phyloP scores from a whole-genome alignment of 2,329 filamentous ascomycete genomes.

The Botrytis elliptica region DNA sequence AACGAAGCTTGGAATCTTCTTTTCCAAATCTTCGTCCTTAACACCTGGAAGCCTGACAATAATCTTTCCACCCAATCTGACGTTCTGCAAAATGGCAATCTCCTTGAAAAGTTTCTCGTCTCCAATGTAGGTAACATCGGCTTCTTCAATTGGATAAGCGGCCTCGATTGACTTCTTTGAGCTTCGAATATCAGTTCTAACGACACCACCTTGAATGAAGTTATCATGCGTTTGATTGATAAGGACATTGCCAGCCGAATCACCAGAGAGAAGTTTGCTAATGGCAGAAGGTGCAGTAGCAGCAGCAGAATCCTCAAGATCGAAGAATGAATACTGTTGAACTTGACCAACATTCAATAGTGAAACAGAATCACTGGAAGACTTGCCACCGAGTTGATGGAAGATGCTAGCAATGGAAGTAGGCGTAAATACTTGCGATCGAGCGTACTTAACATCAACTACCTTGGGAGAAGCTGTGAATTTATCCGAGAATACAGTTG shows the following conservation, averaged over 20 bases:
- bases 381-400: conserved; percentile 50
- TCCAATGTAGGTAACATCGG: conserved; percentile 76
- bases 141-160: conserved; percentile 75
- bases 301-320: conserved; percentile 72
- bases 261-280: conserved; percentile 66
- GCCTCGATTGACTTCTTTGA: conserved; percentile 82
- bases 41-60: conserved; percentile 74
- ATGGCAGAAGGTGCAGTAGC: conserved; percentile 62
- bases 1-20: conserved; percentile 70
- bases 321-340: conserved; percentile 93
- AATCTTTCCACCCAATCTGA: conserved; percentile 70
- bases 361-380: conserved; percentile 33
- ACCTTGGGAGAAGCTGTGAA: conserved; percentile 63
- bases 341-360: conserved; percentile 58
- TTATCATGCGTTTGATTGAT: conserved; percentile 63
- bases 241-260: conserved; percentile 62
- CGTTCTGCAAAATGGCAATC: conserved; percentile 68
- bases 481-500: conserved; percentile 74
- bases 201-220: conserved; percentile 70
- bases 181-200: conserved; percentile 81
- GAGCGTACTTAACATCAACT: conserved; percentile 86
- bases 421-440: conserved; percentile 58
- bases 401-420: conserved; percentile 53
- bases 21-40: conserved; percentile 88
- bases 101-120: conserved; percentile 77